A percentile compares a stretch with the other conserved stretches of the same genome.
These are phyloP conservation scores for Ogataea siamensis DNA, from an alignment of 805 yeast genomes.

Conservation along the genomic window DNA sequence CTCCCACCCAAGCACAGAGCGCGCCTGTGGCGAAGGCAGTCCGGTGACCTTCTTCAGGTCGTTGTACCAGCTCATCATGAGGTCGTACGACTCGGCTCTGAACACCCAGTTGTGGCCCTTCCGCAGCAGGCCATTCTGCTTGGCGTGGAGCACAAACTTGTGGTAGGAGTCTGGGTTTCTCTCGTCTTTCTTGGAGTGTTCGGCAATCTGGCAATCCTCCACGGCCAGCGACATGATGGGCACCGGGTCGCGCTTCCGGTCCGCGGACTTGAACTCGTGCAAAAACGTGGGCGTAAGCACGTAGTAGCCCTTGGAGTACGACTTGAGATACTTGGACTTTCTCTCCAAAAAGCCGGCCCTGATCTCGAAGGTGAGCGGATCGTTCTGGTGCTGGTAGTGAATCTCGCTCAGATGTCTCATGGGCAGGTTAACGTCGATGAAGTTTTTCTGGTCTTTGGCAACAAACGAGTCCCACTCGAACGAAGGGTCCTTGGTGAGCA, in stretches of 20 bases:
- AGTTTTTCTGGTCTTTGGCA: slow-evolving; percentile 59
- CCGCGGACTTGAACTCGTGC: slow-evolving; percentile 86
- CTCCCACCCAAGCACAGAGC: slow-evolving; percentile 46
- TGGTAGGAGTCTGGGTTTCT: slow-evolving; percentile 50
- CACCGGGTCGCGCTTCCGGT: slow-evolving; percentile 72
- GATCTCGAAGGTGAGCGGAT: slow-evolving; percentile 64
- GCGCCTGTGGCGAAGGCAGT: slow-evolving; percentile 56
- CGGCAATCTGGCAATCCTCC: slow-evolving; percentile 77
- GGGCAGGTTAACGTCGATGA: slow-evolving; percentile 61
- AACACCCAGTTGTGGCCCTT: slow-evolving; percentile 94
- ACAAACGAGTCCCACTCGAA: slow-evolving; percentile 90
- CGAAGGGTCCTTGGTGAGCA: slow-evolving; percentile 72
- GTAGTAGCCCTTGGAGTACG: slow-evolving; percentile 88
- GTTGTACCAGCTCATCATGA: slow-evolving; percentile 82
- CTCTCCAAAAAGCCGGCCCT: slow-evolving; percentile 83
- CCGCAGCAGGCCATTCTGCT: slow-evolving; percentile 69
- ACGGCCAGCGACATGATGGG: slow-evolving; percentile 83
- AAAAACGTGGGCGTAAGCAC: slow-evolving; percentile 84
- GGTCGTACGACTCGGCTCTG: slow-evolving; percentile 77
- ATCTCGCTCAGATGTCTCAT: slow-evolving; percentile 62
- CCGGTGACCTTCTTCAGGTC: slow-evolving; percentile 69
- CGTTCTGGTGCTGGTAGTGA: slow-evolving; percentile 62
- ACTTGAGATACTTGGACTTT: slow-evolving; percentile 85
- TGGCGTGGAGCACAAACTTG: slow-evolving; percentile 78
- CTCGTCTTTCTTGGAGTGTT: slow-evolving; percentile 74